These are phyloP conservation scores for Lactarius tabidus DNA, from an alignment of 768 basidiomycete species.

Conservation along the genomic window DNA sequence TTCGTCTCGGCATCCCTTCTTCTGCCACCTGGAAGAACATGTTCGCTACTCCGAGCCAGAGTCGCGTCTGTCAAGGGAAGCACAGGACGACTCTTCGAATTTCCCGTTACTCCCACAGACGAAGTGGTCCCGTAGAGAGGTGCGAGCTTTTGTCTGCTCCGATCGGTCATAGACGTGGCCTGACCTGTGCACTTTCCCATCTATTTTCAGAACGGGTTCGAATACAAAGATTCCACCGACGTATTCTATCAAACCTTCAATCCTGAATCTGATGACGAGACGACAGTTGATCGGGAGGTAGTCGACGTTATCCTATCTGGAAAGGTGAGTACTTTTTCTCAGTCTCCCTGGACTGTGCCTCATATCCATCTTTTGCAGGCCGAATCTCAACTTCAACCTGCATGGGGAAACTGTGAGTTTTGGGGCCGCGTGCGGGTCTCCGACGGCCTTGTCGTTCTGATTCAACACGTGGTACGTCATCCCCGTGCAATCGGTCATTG, in stretches of 20 bases:
- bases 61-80: conserved; percentile 5
- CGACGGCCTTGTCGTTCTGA: conserved; percentile 24
- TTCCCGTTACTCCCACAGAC: background rate
- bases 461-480: conserved; percentile 14
- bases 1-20: conserved; percentile 12
- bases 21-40: conserved; percentile 21
- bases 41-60: conserved; percentile 1
- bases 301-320: conserved; percentile 25
- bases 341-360: background rate
- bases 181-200: background rate
- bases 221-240: background rate
- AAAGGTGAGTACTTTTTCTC: conserved; percentile 7
- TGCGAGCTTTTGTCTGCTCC: background rate
- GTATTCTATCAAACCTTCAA: conserved; percentile 21
- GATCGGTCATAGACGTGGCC: background rate
- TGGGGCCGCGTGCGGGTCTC: conserved; percentile 23
- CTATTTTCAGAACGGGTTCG: background rate
- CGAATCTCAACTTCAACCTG: conserved; percentile 1
- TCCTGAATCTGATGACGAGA: background rate
- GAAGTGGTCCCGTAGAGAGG: conserved; percentile 16
- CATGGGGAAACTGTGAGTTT: conserved; percentile 19
- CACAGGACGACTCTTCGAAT: background rate
- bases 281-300: conserved; percentile 3
- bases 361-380: conserved; percentile 8
- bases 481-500: background rate